Evolutionary conservation across 1,284 basidiomycete genomes (phyloP), one percentile per base, ranked within the genome.

Genomic region (Papiliotrema laurentii): DNA sequence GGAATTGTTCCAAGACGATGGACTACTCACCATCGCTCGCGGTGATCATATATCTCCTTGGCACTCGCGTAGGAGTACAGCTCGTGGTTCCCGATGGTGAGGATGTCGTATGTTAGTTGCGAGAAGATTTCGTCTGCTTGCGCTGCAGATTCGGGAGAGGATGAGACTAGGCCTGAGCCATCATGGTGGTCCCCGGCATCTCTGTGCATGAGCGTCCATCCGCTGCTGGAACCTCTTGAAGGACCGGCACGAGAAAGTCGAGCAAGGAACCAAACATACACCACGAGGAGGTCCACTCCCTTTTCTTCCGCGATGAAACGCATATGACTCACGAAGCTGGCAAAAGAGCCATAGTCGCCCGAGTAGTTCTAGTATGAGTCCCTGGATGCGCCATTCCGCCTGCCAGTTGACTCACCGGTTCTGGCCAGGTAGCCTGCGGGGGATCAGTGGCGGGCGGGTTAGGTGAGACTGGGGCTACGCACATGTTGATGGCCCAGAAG

Each of bases 61-160:
- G 88, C 81, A 61, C 87, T 81, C 4, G 75, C 78, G 65, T 89
- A 90, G 54, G 81, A 78, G 73, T 92, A 93, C 28, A 93, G 73
- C 73, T 93, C 90, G 62, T 93, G 89, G 62, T 93, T 93, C 63
- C 91, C 90, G 51, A 92, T 88, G 0, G 87, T 76, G 60, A 92
- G 80, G 7, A 90, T 62, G 65, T 94, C 91, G 64, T 90, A 93
- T 0, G 85, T 83, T 25, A 93, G 77, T 58, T 82, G 74, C 26
- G 81, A 75, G 57, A 93, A 79, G 70, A 89, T 85, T 61, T 85
- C 85, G 58, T 91, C 89, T 0, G 83, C 81, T 11, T 85, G 71
- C 0, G 84, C 84, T 40, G 86, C 88, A 2, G 84, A 80, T 79
- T 37, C 4, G 0, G 47, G 39, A 19, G 55, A 59, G 25, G 66